A percentile compares a stretch with the other conserved stretches of the same genome.
Evolutionary conservation across 495 filamentous ascomycete species (phyloP).

Genomic region (Penicillium parvum): DNA sequence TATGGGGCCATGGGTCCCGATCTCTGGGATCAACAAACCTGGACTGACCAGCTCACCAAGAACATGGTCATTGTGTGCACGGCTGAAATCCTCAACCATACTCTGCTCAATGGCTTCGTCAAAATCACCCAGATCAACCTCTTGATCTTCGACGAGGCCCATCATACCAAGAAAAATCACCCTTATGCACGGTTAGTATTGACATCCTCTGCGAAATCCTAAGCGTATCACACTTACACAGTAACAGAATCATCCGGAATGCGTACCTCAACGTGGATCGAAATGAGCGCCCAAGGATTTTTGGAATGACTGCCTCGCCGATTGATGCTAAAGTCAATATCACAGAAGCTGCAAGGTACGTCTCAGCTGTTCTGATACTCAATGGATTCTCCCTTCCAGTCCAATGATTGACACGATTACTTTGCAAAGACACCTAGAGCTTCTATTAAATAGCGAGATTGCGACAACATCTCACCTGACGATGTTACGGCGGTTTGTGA

Average conservation of each 20-base stretch:
- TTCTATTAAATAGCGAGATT: conserved; percentile 72
- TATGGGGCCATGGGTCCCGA: conserved; percentile 71
- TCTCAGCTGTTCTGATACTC: background rate
- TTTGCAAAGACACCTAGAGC: conserved; percentile 61
- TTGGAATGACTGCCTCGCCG: conserved; percentile 97
- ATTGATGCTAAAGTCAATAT: conserved; percentile 79
- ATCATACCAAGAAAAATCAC: conserved; percentile 94
- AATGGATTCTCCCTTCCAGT: background rate
- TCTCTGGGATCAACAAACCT: conserved; percentile 60
- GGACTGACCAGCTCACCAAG: conserved; percentile 61
- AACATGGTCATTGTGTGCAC: conserved; percentile 94
- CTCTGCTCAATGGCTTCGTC: conserved; percentile 76
- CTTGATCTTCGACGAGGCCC: conserved; percentile 92
- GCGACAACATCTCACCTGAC: conserved; percentile 69
- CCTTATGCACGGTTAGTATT: conserved; percentile 66
- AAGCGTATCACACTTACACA: conserved; percentile 9
- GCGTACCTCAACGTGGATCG: conserved; percentile 57
- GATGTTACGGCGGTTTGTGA: conserved; percentile 55
- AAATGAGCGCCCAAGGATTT: conserved; percentile 65
- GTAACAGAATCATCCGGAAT: conserved; percentile 72
- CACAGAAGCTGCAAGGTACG: conserved; percentile 58
- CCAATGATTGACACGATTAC: too few species aligned
- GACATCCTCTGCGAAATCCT: background rate
- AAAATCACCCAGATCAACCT: conserved; percentile 83
- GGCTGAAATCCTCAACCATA: conserved; percentile 76